Evolutionary conservation across 2,329 filamentous ascomycete species (phyloP).

Genomic region (Sporothrix brunneoviolacea): DNA sequence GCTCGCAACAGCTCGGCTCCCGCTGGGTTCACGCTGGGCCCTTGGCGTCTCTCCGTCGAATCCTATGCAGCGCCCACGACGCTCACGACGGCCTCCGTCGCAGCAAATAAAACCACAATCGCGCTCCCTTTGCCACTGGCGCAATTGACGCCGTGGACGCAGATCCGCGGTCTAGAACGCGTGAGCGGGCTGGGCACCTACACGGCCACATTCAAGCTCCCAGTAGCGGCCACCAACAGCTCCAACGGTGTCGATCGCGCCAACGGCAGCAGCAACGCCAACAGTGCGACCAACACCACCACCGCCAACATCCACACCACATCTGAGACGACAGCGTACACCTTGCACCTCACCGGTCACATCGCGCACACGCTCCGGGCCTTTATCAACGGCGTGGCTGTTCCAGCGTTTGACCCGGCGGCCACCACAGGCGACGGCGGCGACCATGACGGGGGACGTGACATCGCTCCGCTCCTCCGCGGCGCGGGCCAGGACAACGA

Average conservation of each 20-base stretch:
- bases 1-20: background rate
- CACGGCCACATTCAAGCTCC: conserved; percentile 8
- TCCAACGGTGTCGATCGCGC: too few species aligned
- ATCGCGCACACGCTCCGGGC: conserved; percentile 12
- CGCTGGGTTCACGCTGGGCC: too few species aligned
- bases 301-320: too few species aligned
- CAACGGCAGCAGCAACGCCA: too few species aligned
- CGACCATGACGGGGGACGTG: too few species aligned
- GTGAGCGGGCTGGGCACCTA: conserved; percentile 16
- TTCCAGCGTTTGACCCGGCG: conserved; percentile 14
- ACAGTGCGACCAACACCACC: too few species aligned
- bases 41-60: conserved; percentile 7
- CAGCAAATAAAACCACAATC: conserved; percentile 10
- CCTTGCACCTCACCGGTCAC: conserved; percentile 12
- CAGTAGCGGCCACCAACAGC: background rate
- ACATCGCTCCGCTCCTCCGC: conserved; percentile 9
- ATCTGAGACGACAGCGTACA: conserved; percentile 5
- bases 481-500: conserved; percentile 6
- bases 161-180: conserved; percentile 3
- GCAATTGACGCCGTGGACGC: conserved; percentile 13
- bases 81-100: conserved; percentile 12
- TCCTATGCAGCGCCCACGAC: conserved; percentile 2
- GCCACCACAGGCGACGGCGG: too few species aligned
- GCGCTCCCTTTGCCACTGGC: conserved; percentile 5
- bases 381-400: conserved; percentile 12